Base-by-base conservation (phyloP, 2,329 filamentous ascomycete species). In the Zasmidium citrigriseum region DNA sequence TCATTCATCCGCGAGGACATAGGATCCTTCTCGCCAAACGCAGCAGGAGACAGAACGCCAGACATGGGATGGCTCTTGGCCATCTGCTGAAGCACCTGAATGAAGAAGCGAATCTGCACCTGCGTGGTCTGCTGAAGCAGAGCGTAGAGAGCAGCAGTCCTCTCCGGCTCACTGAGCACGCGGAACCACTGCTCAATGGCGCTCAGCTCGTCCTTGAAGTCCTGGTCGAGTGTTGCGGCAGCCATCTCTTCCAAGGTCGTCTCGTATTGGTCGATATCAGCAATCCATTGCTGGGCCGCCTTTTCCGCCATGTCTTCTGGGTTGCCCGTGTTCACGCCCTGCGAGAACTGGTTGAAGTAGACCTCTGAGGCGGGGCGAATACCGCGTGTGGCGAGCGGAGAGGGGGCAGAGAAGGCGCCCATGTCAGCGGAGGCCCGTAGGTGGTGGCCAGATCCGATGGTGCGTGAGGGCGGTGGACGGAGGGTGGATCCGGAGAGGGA, bases 151-250 rank as follows among this genome's bases (percentile, higher is more conserved):
- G 95, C 95, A 62, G 95, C 95, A 20, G 95, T 99, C 63, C 95
- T 86, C 78, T 99, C 95, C 24, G 95, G 93, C 78, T 98, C 95
- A 72, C 93, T 98, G 64, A 99, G 81, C 54, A 99, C 95, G 62
- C 93, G 89, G 77, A 99, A 99, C 95, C 95, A 99, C 81, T 99
- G 95, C 79, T 99, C 95, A 72, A 99, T 99, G 67, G 95, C 95
- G 73, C 92, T 97, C 61, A 99, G 85, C 77, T 99, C 95, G 77
- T 98, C 95, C 80, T 99, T 99, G 82, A 99, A 99, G 73, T 99
- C 95, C 80, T 99, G 95, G 73, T 99, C 95, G 55, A 98, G 82
- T n/a, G 95, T 98, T 24, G 95, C 95, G 27, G 93, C 93, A 46
- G 95, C 95, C 95, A 99, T 99, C 75, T 99, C 95, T 77, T 98